A percentile compares a stretch with the other conserved stretches of the same genome.
Conservation (phyloP, 805 yeast species). For the Metschnikowia bowlesiae region DNA sequence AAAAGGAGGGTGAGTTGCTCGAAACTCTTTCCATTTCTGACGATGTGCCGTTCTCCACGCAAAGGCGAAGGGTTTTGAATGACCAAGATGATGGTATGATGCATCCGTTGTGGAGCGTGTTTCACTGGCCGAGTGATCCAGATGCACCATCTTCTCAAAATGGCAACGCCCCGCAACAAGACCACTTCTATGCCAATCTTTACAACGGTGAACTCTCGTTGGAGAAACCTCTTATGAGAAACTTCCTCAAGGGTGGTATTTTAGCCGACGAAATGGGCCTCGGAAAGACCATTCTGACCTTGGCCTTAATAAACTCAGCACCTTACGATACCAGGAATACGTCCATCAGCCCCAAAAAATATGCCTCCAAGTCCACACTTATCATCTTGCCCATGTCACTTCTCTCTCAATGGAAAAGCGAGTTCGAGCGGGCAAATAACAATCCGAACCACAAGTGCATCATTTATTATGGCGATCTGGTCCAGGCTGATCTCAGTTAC, state of each 20-base stretch:
- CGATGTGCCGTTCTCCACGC: constrained; percentile 22
- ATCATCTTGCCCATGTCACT: constrained; percentile 88
- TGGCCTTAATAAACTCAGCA: constrained; percentile 65
- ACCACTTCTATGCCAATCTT: constrained; percentile 66
- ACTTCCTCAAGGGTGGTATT: constrained; percentile 73
- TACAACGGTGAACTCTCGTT: constrained; percentile 76
- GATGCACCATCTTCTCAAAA: neutral
- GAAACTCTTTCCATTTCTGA: constrained; percentile 27
- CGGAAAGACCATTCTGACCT: constrained; percentile 85
- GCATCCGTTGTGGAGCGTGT: constrained; percentile 84
- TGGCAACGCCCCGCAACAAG: constrained; percentile 6
- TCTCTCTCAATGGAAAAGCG: constrained; percentile 86
- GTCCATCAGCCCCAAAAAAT: constrained; percentile 25
- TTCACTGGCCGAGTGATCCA: constrained; percentile 63
- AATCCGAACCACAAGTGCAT: constrained; percentile 43
- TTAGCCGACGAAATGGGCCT: constrained; percentile 96
- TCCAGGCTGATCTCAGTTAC: constrained; percentile 45
- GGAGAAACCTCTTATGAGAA: constrained; percentile 59
- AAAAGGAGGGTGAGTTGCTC: constrained; percentile 51
- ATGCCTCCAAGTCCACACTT: constrained; percentile 70
- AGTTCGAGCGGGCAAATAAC: constrained; percentile 57
- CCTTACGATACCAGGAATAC: constrained; percentile 43
- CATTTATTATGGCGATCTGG: constrained; percentile 72
- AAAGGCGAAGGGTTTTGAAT: constrained; percentile 21
- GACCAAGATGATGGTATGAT: constrained; percentile 48